Base-by-base conservation (phyloP, 352 stramenopile genomes). In the Pythium insidiosum region DNA sequence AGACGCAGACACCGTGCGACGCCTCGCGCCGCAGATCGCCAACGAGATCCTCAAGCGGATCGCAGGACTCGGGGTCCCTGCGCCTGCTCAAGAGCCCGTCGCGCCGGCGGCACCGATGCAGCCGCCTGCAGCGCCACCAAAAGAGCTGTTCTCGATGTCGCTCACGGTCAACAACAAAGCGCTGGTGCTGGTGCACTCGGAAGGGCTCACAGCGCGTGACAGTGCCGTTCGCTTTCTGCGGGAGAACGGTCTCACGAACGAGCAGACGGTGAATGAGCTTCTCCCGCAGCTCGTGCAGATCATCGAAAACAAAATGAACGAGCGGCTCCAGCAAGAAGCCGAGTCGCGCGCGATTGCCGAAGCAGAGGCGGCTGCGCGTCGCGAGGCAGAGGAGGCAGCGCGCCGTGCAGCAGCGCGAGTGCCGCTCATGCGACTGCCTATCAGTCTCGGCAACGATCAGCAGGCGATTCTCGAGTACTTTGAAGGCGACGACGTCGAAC, bases 71-170 rank as follows among this genome's bases (percentile, higher is more conserved):
- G 18, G 48, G 16, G 4, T 30, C 1, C 16, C 47, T 0, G 28
- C 26, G 20, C 18, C n/a, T 23, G 33, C 20, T 3, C 10, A 23
- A 21, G 10, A 43, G 43, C 15, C 43, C 35, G 3, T 38, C 43
- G 26, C 24, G 13, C 38, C 39, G 25, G 15, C 44, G 6, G 33
- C 50, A 24, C 46, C 47, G 11, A 50, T 23, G 23, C 16, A 47
- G 40, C 23, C 57, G n/a, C 36, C 31, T 11, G 39, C 47, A 21
- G 23, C 19, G 9, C 37, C 57, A 38, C 4, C 4, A 10, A 34
- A 60, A 33, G 78, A 91, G 38, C 43, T 86, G 28, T 88, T 88
- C 30, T 84, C 75, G 12, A 62, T 88, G 24, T 69, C 73, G 11
- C 28, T 91, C 21, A 85, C 64, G 20, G 28, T 88, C 24, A 72